Evolutionary conservation across 805 yeast genomes (phyloP).

Genomic region (Wickerhamomyces bisporus): DNA sequence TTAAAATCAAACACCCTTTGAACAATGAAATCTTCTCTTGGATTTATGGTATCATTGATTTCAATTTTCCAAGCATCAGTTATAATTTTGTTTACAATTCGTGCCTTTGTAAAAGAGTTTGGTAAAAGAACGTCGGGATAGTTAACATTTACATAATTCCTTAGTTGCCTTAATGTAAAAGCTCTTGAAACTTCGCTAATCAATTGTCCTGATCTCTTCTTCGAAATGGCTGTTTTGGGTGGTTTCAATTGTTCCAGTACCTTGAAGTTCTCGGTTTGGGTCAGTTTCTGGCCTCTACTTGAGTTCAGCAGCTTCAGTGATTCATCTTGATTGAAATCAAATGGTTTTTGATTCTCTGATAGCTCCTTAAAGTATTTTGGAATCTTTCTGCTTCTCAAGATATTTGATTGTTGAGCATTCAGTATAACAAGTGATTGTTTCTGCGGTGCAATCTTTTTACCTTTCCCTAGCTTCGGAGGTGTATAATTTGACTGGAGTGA

Average conservation of each 20-base stretch:
- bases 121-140: constrained; percentile 5
- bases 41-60: constrained; percentile 10
- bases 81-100: constrained; percentile 7
- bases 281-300: constrained; percentile 6
- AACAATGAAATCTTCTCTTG: constrained; percentile 14
- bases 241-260: constrained; percentile 14
- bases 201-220: constrained; percentile 16
- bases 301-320: constrained; percentile 9
- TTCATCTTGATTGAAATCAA: background rate
- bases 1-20: constrained; percentile 17
- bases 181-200: constrained; percentile 7
- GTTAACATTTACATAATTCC: constrained; percentile 6
- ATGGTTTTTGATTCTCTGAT: constrained; percentile 3
- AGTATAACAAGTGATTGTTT: constrained; percentile 20
- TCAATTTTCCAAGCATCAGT: constrained; percentile 14
- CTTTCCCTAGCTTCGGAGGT: constrained; percentile 12
- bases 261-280: constrained; percentile 6
- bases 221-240: constrained; percentile 9
- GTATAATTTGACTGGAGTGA: background rate
- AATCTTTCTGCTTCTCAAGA: constrained; percentile 5
- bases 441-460: constrained; percentile 20
- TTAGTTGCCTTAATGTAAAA: constrained; percentile 15
- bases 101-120: constrained; percentile 4
- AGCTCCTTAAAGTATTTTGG: constrained; percentile 1
- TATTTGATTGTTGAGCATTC: constrained; percentile 17